These are phyloP conservation scores for Exserohilum turcica DNA, from an alignment of 2,329 filamentous ascomycete genomes.

Conservation along the genomic window DNA sequence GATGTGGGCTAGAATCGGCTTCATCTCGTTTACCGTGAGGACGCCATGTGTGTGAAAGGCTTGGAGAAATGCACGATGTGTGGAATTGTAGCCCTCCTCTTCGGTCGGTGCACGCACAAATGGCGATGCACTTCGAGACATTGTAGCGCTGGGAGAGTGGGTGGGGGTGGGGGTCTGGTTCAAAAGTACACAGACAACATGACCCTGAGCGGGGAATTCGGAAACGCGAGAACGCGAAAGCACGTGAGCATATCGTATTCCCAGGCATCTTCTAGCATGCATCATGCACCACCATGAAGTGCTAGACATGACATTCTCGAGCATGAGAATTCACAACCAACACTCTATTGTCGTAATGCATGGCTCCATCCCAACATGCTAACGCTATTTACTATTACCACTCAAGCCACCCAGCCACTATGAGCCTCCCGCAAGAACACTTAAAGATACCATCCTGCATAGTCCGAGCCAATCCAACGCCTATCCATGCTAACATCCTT, in stretches of 20 bases:
- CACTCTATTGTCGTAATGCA: no score
- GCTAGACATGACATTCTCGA: no score
- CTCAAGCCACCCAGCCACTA: not conserved
- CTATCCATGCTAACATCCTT: not conserved
- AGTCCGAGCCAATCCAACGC: not conserved
- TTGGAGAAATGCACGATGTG: slow-evolving; percentile 88
- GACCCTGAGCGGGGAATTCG: slow-evolving; percentile 10
- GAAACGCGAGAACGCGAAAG: slow-evolving; percentile 25
- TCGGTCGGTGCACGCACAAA: slow-evolving; percentile 18
- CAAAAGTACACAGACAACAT: not conserved
- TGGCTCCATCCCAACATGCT: no score
- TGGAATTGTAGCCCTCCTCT: slow-evolving; percentile 51
- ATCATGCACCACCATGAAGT: not conserved
- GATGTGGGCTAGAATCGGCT: slow-evolving; percentile 75
- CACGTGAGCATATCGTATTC: slow-evolving; percentile 18
- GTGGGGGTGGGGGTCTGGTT: not conserved
- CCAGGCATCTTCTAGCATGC: not conserved
- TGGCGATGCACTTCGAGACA: slow-evolving; percentile 24
- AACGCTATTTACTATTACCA: no score
- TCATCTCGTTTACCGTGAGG: slow-evolving; percentile 75
- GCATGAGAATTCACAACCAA: no score
- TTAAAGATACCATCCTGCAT: not conserved
- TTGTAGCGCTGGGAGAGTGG: not conserved
- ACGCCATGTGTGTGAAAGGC: slow-evolving; percentile 79
- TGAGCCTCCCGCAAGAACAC: not conserved